These are phyloP conservation scores for Trichophyton mentagrophytes DNA, from an alignment of 2,329 filamentous ascomycete genomes.

Conservation along the genomic window DNA sequence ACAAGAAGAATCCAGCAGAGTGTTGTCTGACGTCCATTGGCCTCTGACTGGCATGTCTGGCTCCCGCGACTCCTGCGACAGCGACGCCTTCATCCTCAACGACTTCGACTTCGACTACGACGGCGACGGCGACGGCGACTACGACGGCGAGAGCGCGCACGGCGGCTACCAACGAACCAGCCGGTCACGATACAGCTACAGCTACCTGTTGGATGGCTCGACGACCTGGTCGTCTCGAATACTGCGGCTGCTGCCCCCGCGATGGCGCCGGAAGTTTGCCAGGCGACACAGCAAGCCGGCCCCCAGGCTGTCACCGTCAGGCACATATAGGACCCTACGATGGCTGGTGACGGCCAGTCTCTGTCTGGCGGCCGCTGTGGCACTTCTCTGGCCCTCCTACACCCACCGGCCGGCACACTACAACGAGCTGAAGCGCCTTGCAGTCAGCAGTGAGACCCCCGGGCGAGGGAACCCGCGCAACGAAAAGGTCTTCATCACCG, in stretches of 20 bases:
- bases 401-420: conserved; percentile 44
- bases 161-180: not conserved
- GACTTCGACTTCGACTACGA: not conserved
- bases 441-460: conserved; percentile 20
- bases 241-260: not conserved
- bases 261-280: not conserved
- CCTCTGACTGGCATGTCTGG: not conserved
- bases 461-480: conserved; percentile 41
- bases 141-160: not conserved
- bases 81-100: not conserved
- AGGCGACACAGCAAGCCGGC: not conserved
- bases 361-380: conserved; percentile 29
- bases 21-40: not conserved
- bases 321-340: not conserved
- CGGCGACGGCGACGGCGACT: not conserved
- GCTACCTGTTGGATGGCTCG: not conserved
- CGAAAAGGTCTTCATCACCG: conserved; percentile 61
- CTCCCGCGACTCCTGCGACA: not conserved
- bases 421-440: conserved; percentile 23
- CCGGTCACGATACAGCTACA: not conserved
- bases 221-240: not conserved
- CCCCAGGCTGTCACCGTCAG: not conserved
- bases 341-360: not conserved
- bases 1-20: not conserved
- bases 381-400: conserved; percentile 44